Percentiles rank a stretch among this genome's conserved stretches.
Conservation (phyloP, 805 yeast species). For the Zygoascus flipseniorum region DNA sequence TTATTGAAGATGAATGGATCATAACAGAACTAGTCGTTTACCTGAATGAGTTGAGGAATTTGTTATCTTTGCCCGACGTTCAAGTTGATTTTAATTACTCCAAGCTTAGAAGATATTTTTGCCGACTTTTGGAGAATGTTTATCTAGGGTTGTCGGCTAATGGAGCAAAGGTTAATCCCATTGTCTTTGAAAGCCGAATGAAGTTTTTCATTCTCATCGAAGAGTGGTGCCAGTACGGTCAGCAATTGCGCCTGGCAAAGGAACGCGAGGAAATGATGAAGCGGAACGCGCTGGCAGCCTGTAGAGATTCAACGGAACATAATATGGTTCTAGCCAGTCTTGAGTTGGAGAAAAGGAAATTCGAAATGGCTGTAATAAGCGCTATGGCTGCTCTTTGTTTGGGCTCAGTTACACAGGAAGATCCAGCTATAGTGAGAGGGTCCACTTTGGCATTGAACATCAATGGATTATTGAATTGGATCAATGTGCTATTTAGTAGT, state of each 20-base stretch:
- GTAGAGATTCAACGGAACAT: conserved; percentile 29
- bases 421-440: conserved; percentile 30
- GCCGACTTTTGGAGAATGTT: conserved; percentile 72
- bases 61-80: conserved; percentile 46
- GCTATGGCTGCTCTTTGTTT: conserved; percentile 78
- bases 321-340: conserved; percentile 53
- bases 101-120: conserved; percentile 69
- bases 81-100: conserved; percentile 68
- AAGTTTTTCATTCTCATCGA: conserved; percentile 75
- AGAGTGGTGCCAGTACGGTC: conserved; percentile 94
- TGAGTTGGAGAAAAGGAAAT: conserved; percentile 66
- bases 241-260: conserved; percentile 46
- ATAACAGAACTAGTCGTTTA: conserved; percentile 53
- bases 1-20: conserved; percentile 61
- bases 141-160: conserved; percentile 33
- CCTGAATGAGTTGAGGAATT: conserved; percentile 51
- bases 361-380: conserved; percentile 65
- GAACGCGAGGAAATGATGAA: conserved; percentile 60
- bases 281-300: conserved; percentile 29
- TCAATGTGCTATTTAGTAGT: conserved; percentile 54
- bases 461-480: conserved; percentile 64
- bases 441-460: conserved; percentile 60
- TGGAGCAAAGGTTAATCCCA: conserved; percentile 41
- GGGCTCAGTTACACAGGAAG: conserved; percentile 50
- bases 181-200: conserved; percentile 81